Evolutionary conservation across 192 early-diverging fungal species (phyloP).

Genomic region (Coemansia sp.): DNA sequence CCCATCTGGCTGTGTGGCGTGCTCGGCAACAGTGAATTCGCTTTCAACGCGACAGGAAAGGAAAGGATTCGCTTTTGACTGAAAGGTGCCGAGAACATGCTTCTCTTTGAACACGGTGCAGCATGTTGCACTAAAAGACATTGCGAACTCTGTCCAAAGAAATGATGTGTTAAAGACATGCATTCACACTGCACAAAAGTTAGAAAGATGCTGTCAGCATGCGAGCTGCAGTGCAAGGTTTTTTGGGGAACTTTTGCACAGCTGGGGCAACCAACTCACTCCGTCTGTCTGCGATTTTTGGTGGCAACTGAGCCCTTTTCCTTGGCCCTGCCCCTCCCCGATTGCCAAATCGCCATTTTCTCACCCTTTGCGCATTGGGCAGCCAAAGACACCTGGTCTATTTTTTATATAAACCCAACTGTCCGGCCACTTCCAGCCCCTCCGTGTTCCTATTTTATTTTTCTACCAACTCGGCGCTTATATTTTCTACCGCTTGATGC

Average conservation of each 20-base stretch:
- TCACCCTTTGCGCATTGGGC: constrained; percentile 8
- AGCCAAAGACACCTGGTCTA: neutral
- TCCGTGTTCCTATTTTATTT: constrained; percentile 2
- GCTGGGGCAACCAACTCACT: neutral
- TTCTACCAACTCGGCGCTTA: neutral
- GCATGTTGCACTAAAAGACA: neutral
- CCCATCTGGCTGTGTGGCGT: neutral
- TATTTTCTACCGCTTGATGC: too few relatives aligned
- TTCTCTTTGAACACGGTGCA: neutral
- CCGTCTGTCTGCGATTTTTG: neutral
- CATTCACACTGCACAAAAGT: neutral
- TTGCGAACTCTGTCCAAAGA: neutral
- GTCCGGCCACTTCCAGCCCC: neutral
- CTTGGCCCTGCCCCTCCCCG: neutral
- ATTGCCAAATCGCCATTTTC: constrained; percentile 9
- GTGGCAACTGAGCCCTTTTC: neutral
- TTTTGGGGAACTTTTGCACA: neutral
- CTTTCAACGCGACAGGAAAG: neutral
- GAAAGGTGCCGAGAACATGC: neutral
- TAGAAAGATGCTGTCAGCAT: neutral
- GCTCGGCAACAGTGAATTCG: neutral
- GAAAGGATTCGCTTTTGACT: neutral
- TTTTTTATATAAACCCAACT: neutral
- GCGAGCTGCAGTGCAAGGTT: neutral
- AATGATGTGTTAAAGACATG: neutral